Evolutionary conservation across 225 moss, liverwort and hornwort genomes (phyloP).

Genomic region (Ulota crispa): DNA sequence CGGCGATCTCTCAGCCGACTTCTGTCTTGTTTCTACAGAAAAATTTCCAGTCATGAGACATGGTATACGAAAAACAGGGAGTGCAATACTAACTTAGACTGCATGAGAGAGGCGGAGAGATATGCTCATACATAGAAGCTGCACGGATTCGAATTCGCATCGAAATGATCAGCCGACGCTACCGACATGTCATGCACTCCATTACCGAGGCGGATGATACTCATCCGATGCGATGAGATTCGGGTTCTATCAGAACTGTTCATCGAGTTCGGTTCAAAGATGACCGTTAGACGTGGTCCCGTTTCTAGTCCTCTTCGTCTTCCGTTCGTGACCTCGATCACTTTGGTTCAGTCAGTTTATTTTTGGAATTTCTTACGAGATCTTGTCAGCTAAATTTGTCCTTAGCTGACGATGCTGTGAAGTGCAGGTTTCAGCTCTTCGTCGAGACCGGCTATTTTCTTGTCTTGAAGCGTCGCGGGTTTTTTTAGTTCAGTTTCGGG

Average conservation of each 20-base stretch:
- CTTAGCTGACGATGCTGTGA: neutral
- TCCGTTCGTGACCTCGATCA: neutral
- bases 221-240: neutral
- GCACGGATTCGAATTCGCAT: neutral
- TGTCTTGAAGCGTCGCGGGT: neutral
- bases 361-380: neutral
- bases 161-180: neutral
- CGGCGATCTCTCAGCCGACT: neutral
- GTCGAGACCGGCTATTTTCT: neutral
- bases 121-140: neutral
- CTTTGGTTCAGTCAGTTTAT: neutral
- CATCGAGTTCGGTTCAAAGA: neutral
- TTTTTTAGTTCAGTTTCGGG: neutral
- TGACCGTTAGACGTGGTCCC: neutral
- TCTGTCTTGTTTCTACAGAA: neutral
- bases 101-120: neutral
- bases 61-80: neutral
- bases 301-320: neutral
- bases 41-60: no score
- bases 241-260: neutral
- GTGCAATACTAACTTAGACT: no score
- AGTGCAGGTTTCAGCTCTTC: neutral
- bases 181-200: neutral
- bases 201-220: neutral
- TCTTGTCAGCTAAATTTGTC: neutral